Evolutionary conservation across 306 rosid species (phyloP).

Genomic region (Cyamopsis tetragonoloba): DNA sequence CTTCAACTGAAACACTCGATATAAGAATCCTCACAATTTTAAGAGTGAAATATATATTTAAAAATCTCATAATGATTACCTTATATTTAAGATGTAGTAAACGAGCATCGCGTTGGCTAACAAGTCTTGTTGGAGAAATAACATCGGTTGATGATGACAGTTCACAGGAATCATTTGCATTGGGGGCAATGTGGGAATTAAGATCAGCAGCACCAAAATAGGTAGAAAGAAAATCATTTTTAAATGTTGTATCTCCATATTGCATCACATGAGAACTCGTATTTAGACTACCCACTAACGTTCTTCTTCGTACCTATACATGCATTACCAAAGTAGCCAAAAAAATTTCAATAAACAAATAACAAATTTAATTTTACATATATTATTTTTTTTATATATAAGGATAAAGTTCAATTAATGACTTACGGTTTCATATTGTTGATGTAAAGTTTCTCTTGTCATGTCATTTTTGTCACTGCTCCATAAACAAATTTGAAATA

Average conservation of each 20-base stretch:
- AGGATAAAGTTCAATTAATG: not conserved
- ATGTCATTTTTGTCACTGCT: slow-evolving; percentile 47
- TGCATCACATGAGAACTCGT: slow-evolving; percentile 50
- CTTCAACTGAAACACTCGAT: slow-evolving; percentile 35
- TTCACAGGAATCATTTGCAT: not conserved
- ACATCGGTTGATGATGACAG: too few relatives aligned
- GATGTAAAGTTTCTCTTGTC: slow-evolving; percentile 41
- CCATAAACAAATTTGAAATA: not conserved
- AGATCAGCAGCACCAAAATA: slow-evolving; percentile 39
- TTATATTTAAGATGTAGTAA: slow-evolving; percentile 39
- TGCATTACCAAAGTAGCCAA: not conserved
- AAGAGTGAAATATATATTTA: too few relatives aligned
- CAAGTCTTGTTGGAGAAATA: not conserved
- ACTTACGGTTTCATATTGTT: slow-evolving; percentile 50
- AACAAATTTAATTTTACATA: too few relatives aligned
- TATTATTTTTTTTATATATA: too few relatives aligned
- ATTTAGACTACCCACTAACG: not conserved
- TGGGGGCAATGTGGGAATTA: not conserved
- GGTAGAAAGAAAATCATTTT: slow-evolving; percentile 20
- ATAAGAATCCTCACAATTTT: too few relatives aligned
- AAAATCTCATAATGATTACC: too few relatives aligned
- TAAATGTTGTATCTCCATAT: slow-evolving; percentile 37
- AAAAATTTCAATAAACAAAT: too few relatives aligned
- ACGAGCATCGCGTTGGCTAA: slow-evolving; percentile 45
- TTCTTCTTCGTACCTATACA: slow-evolving; percentile 46